Base-by-base conservation (phyloP, 257 asterid species). In the Plantago ovata region DNA sequence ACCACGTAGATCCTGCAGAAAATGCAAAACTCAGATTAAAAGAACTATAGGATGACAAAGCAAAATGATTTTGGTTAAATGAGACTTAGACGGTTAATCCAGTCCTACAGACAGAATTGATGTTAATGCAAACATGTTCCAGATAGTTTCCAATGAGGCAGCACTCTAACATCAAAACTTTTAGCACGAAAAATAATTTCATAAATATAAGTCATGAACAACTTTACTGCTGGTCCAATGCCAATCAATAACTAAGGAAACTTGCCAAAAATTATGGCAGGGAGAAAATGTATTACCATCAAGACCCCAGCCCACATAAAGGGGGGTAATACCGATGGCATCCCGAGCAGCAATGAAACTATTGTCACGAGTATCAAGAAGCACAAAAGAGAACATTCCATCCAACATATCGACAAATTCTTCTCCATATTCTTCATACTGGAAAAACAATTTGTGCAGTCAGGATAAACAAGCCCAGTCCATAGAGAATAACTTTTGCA, bases 301-400 rank as follows among this genome's bases (percentile, higher is more conserved):
- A 66, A 86, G 95, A 50, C 99, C 97, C 99, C 99, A 89, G 39
- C 99, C 99, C 22, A 89, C 52, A 75, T 93, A 93, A 72, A 93
- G 97, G 52, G 99, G 97, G 42, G 97, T 86, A 69, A 93, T 93
- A 44, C 99, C 99, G 72, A 93, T 89, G 67, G 97, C 96, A 86
- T 93, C 99, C 70, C 99, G 96, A 65, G 97, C 97, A 76, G 99
- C 99, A 59, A 93, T 93, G 79, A 82, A 89, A 78, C 94, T 84
- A 71, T 84, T 89, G 61, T 89, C 94, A 43, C 94, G 95, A 64
- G 96, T 93, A 76, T 93, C 97, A 66, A 93, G 94, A 72, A 93
- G 97, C 77, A 93, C 99, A 72, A 93, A 93, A 45, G 99, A 86
- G 66, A 93, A 93, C 99, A 93, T 93, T 66, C 99, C 99, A 72